phyloP scores from a whole-genome alignment of 306 rosid species.

The Neltuma alba region DNA sequence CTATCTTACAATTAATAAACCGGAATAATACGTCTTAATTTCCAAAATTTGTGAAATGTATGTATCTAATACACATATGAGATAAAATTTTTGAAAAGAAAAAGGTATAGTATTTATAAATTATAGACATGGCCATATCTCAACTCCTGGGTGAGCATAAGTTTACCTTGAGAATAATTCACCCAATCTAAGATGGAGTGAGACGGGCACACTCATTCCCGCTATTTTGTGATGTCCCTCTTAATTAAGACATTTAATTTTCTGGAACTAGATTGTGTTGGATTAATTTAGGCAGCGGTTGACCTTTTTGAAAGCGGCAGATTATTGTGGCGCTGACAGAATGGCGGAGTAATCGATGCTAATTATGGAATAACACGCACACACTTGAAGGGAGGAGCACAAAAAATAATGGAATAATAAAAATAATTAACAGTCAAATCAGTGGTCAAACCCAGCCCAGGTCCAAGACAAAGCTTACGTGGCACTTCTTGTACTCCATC shows the following conservation, averaged over 20 bases:
- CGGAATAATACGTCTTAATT: no score
- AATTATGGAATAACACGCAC: constrained; percentile 5
- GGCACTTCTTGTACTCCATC: constrained; percentile 27
- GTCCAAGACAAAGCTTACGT: neutral
- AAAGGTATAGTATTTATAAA: no score
- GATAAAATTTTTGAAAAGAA: no score
- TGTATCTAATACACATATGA: no score
- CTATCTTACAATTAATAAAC: no score
- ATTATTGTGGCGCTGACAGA: neutral
- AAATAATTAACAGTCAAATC: constrained; percentile 46
- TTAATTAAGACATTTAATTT: neutral
- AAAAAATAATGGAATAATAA: neutral
- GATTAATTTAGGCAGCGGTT: neutral
- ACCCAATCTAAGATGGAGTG: no score
- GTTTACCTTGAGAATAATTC: no score
- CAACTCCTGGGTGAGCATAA: no score
- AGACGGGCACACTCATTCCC: no score
- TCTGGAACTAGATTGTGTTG: neutral
- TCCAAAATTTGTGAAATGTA: no score
- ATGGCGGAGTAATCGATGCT: neutral
- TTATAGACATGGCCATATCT: no score
- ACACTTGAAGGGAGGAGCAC: constrained; percentile 7
- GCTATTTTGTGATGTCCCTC: neutral
- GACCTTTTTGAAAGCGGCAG: neutral
- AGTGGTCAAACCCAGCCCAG: constrained; percentile 33